Evolutionary conservation across 2,329 filamentous ascomycete species (phyloP), one percentile per base, ranked within the genome.

Genomic region (Purpureocillium takamizusanense): DNA sequence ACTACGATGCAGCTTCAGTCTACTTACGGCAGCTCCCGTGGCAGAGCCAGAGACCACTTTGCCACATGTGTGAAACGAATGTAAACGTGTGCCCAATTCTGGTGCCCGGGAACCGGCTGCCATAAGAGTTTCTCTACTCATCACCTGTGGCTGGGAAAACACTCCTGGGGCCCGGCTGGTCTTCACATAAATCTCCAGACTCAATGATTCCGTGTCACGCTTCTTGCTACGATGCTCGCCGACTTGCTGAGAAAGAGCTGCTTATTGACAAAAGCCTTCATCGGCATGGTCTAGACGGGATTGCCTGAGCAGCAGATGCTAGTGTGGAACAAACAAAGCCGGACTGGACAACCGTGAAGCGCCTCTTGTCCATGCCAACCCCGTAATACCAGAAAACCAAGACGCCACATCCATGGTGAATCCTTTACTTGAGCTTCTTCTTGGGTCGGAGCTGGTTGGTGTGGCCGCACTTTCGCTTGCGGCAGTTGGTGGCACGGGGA

Each of bases 401-500:
- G 61, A 69, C 64, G 66, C 64, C 65, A 56, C 59, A 60, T 61
- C 53, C 60, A 59, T 59, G 52, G 49, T 52, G 43, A 56, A 61
- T 62, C 56, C 59, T 63, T 59, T 69, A 71, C 76, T 95, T 95
- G 68, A 95, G 81, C 90, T 98, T 98, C 89, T 98, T 98, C 90
- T 98, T 98, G 71, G 92, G 92, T 74, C 92, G 87, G 68, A 98
- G 86, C 83, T 98, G 92, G 86, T 97, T 97, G 76, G 84, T 94
- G 84, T 97, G 92, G 51, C 90, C 92, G 74, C 90, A 97, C 83
- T 97, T 97, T 78, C 89, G 89, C 88, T 97, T 97, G 63, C 89
- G 81, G 86, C 92, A 98, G 86, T 98, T 98, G 80, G 90, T 95
- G 61, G 92, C 92, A 81, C 92, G 87, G 56, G 90, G 90, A 54